Percentiles rank a stretch among this genome's conserved stretches.
Conservation (phyloP, 2,329 filamentous ascomycete species). For the Monosporascus sp. region DNA sequence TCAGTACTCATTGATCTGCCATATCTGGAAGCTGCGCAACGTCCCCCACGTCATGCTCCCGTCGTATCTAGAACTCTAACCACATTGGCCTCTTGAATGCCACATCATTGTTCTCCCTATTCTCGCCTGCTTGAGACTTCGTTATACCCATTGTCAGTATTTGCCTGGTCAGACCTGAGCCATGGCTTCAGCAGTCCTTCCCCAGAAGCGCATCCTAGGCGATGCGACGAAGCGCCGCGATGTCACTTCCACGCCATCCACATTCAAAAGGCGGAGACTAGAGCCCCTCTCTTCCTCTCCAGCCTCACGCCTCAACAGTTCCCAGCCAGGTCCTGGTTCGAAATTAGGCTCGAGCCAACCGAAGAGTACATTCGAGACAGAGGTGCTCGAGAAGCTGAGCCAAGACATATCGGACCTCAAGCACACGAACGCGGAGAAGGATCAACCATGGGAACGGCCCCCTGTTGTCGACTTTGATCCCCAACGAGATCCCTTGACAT, state of each 20-base stretch:
- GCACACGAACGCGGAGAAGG: slow-evolving; percentile 81
- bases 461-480: slow-evolving; percentile 48
- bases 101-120: not conserved
- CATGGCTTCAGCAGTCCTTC: slow-evolving; percentile 49
- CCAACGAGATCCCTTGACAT: slow-evolving; percentile 65
- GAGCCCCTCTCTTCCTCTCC: slow-evolving; percentile 56
- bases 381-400: slow-evolving; percentile 91
- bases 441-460: slow-evolving; percentile 80
- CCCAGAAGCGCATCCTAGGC: slow-evolving; percentile 68
- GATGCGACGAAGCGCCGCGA: slow-evolving; percentile 63
- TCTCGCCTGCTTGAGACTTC: not conserved
- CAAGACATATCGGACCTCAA: slow-evolving; percentile 87
- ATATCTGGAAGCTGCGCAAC: not conserved
- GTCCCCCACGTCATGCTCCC: not conserved
- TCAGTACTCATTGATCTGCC: not conserved
- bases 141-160: slow-evolving; percentile 3
- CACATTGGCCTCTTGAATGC: not conserved
- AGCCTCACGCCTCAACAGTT: slow-evolving; percentile 53
- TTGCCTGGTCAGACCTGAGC: slow-evolving; percentile 7
- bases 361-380: slow-evolving; percentile 89
- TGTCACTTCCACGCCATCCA: slow-evolving; percentile 47
- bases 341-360: slow-evolving; percentile 68
- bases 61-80: not conserved
- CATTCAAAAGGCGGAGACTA: slow-evolving; percentile 79
- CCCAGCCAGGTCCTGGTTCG: slow-evolving; percentile 56